These are phyloP conservation scores for Nicotiana paniculata DNA, from an alignment of 257 asterid genomes.

Conservation along the genomic window DNA sequence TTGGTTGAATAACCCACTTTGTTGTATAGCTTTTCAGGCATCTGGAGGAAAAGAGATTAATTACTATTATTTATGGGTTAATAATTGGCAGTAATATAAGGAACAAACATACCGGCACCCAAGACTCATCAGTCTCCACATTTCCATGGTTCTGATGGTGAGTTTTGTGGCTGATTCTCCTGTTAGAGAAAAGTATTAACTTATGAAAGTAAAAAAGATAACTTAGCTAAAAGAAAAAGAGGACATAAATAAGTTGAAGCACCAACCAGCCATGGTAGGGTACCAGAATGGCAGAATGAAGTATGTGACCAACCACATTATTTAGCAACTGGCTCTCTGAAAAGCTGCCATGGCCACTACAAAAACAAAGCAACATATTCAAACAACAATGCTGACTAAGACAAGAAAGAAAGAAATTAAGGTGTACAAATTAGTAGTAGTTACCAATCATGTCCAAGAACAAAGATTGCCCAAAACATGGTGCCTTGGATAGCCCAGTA, in stretches of 20 bases:
- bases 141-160: slow-evolving; percentile 77
- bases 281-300: slow-evolving; percentile 59
- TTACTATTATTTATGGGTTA: too few relatives aligned
- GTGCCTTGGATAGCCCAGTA: slow-evolving; percentile 63
- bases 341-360: slow-evolving; percentile 76
- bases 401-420: background rate
- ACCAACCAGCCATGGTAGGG: slow-evolving; percentile 66
- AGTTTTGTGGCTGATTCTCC: slow-evolving; percentile 72
- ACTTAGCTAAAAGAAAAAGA: background rate
- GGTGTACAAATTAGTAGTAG: too few relatives aligned
- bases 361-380: background rate
- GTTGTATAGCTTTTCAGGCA: slow-evolving; percentile 20
- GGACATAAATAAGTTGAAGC: background rate
- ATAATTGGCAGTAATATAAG: background rate
- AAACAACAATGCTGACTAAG: background rate
- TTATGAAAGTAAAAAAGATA: background rate
- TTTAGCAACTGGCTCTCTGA: slow-evolving; percentile 42
- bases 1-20: slow-evolving; percentile 5
- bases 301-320: slow-evolving; percentile 52
- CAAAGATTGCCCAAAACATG: slow-evolving; percentile 69
- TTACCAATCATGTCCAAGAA: slow-evolving; percentile 76
- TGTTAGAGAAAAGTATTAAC: background rate
- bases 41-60: background rate
- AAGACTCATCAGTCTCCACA: slow-evolving; percentile 66
- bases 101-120: slow-evolving; percentile 51